A percentile compares a stretch with the other conserved stretches of the same genome.
Evolutionary conservation across 768 basidiomycete species (phyloP).

Genomic region (Pleurotus tuber-regium): DNA sequence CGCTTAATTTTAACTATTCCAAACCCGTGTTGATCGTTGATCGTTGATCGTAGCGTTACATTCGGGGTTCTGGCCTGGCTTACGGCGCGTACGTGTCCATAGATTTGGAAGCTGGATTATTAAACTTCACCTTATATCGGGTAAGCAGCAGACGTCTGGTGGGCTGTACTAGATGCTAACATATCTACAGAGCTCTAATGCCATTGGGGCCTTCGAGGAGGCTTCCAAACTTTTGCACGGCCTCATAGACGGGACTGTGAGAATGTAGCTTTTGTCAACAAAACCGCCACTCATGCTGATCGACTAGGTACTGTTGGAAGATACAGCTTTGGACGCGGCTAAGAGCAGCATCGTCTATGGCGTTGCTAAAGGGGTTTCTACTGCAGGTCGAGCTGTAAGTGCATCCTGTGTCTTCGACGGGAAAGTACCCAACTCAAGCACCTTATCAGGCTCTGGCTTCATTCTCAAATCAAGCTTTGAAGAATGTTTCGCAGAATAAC

Average conservation of each 20-base stretch:
- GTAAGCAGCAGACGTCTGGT: constrained; percentile 30
- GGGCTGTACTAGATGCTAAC: neutral
- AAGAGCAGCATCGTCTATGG: constrained; percentile 89
- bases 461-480: constrained; percentile 90
- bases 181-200: constrained; percentile 67
- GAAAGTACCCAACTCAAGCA: no score
- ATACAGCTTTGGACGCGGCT: constrained; percentile 82
- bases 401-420: constrained; percentile 12
- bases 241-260: constrained; percentile 79
- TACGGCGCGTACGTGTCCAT: constrained; percentile 81
- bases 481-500: constrained; percentile 72
- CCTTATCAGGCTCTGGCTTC: constrained; percentile 67
- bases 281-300: neutral
- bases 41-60: constrained; percentile 55
- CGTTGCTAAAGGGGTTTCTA: constrained; percentile 79
- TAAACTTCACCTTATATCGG: constrained; percentile 77
- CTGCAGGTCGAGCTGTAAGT: constrained; percentile 82
- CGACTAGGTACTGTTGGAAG: constrained; percentile 72
- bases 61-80: constrained; percentile 92
- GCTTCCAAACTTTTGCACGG: constrained; percentile 75
- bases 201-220: constrained; percentile 76
- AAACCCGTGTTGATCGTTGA: neutral
- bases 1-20: neutral
- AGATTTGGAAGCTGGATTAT: constrained; percentile 76
- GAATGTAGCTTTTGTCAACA: constrained; percentile 18